phyloP scores from a whole-genome alignment of 257 asterid species.

The Scutellaria baicalensis region DNA sequence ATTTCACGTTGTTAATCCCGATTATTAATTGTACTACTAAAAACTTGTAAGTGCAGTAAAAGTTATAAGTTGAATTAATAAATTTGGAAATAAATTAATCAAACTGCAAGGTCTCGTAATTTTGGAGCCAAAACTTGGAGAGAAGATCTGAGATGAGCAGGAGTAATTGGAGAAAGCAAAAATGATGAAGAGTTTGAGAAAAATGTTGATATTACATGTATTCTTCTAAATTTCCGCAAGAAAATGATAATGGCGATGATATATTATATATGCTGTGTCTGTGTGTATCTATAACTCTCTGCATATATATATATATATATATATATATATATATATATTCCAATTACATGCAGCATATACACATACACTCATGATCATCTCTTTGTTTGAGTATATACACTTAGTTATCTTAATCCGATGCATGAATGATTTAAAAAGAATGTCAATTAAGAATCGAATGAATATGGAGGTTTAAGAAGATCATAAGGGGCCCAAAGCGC shows the following conservation, averaged over 20 bases:
- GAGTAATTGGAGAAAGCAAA: not conserved
- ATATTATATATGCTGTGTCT: too few species aligned
- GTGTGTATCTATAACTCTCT: too few species aligned
- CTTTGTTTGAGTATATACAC: not conserved
- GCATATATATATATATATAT: not conserved
- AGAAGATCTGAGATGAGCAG: not conserved
- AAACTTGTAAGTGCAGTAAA: too few species aligned
- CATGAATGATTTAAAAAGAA: not conserved
- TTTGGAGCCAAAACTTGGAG: not conserved
- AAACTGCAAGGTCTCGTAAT: not conserved
- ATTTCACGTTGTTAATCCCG: too few species aligned
- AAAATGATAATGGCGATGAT: too few species aligned
- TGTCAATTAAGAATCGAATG: slow-evolving; percentile 57
- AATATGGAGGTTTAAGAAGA: slow-evolving; percentile 67
- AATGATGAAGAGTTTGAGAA: not conserved
- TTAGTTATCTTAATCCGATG: too few species aligned
- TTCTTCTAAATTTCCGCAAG: too few species aligned
- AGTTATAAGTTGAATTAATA: not conserved
- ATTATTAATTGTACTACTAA: too few species aligned
- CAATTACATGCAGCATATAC: not conserved
- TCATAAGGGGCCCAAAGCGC: slow-evolving; percentile 97
- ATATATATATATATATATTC: too few species aligned
- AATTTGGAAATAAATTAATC: not conserved
- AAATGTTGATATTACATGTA: not conserved
- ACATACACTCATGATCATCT: too few species aligned